Evolutionary conservation across 2,329 filamentous ascomycete genomes (phyloP), one percentile per base, ranked within the genome.

Genomic region (Coniochaeta sp.): DNA sequence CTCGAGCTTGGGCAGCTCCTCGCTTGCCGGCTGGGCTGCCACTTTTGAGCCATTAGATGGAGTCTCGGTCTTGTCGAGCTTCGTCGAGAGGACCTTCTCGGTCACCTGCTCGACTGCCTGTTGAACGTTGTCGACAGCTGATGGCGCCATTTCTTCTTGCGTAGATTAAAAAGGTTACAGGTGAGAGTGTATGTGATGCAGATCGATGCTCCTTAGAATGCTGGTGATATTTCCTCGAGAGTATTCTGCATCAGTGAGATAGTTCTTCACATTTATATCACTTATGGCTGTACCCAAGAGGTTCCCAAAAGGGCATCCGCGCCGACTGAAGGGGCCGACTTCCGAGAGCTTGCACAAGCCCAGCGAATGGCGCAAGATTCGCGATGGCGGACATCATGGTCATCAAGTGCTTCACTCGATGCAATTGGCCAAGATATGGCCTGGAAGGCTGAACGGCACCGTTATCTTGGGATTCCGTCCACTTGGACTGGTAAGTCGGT

Each of bases 41-140:
- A 19, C 31, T 28, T 33, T 34, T n/a, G 22, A 2, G 26, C 26
- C 52, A 34, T 55, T 55, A 34, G 55, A 38, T n/a, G 52, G 26
- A 33, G 31, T 40, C n/a, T 40, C 33, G n/a, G 55, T 24, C n/a
- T 57, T 36, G 33, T 57, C 55, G 8, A 38, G 33, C 55, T 57
- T 57, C 5, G 33, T 40, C 2, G 33, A 26, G 19, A 57, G 31
- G 33, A 40, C 36, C 55, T 57, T 57, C 33, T 57, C 55, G 22
- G 36, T 40, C 33, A 57, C n/a, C 22, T 36, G 33, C 4, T 38
- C 33, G 8, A 57, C 55, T 24, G 36, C 33, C 14, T 57, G 55
- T 34, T 57, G 55, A 7, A 57, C 55, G 52, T n/a, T 55, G n/a
- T 57, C 55, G 31, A 40, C 36, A 6, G 55, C 55, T 57, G 55